Conservation (phyloP, 2,329 filamentous ascomycete genomes). For the Hirsutella rhossiliensis region DNA sequence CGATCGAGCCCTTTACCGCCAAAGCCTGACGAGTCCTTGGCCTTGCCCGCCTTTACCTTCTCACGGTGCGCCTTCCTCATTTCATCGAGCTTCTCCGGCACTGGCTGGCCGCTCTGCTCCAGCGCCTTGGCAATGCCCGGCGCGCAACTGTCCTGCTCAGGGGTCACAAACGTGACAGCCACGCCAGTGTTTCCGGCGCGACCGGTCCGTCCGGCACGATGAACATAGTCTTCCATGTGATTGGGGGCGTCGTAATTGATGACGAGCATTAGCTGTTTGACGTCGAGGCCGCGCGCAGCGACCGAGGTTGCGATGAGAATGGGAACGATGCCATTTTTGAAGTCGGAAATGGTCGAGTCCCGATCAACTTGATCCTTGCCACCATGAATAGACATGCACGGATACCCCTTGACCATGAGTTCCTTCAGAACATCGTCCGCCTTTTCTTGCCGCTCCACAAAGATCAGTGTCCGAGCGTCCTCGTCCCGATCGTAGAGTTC, state of each 20-base stretch:
- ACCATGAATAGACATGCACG: constrained; percentile 87
- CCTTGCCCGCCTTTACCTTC: constrained; percentile 86
- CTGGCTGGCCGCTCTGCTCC: constrained; percentile 76
- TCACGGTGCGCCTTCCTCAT: constrained; percentile 67
- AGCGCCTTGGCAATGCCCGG: constrained; percentile 81
- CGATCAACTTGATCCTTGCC: constrained; percentile 90
- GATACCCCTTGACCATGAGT: constrained; percentile 73
- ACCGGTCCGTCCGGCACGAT: constrained; percentile 85
- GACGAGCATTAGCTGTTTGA: constrained; percentile 90
- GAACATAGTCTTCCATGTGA: constrained; percentile 93
- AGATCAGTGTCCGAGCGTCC: constrained; percentile 80
- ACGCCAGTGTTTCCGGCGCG: constrained; percentile 90
- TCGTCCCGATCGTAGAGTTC: constrained; percentile 79
- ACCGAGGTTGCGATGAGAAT: constrained; percentile 92
- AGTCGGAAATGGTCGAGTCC: constrained; percentile 84
- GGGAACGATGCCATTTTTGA: constrained; percentile 82
- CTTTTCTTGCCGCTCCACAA: constrained; percentile 86
- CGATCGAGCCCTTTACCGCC: constrained; percentile 89
- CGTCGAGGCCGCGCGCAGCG: constrained; percentile 86
- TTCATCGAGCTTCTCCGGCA: constrained; percentile 57
- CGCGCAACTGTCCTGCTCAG: constrained; percentile 83
- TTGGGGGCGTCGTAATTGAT: constrained; percentile 93
- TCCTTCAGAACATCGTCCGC: constrained; percentile 70
- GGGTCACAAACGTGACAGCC: constrained; percentile 86
- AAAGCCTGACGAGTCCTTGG: constrained; percentile 81